phyloP scores from a whole-genome alignment of 202 grass and related monocot species.

The Saccharum hybrid region DNA sequence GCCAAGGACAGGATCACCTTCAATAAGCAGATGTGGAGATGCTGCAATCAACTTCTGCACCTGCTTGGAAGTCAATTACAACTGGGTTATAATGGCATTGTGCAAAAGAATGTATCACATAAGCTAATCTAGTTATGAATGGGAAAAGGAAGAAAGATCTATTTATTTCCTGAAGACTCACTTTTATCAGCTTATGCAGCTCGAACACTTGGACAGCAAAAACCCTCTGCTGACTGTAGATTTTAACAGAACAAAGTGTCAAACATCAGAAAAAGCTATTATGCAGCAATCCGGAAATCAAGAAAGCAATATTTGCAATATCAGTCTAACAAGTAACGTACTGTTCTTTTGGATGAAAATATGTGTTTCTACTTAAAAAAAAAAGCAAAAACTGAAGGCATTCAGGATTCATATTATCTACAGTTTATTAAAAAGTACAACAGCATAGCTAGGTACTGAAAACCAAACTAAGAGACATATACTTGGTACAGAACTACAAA shows the following conservation, averaged over 20 bases:
- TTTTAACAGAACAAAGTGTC: constrained; percentile 22
- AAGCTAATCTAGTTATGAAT: constrained; percentile 24
- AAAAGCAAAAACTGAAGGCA: neutral
- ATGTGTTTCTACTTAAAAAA: constrained; percentile 11
- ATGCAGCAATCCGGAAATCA: constrained; percentile 20
- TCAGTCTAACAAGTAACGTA: neutral
- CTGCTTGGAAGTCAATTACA: constrained; percentile 60
- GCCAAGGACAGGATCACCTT: constrained; percentile 67
- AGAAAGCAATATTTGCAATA: neutral
- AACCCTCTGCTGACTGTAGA: constrained; percentile 85
- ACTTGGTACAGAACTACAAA: neutral
- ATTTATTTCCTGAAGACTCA: constrained; percentile 60
- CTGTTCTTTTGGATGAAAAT: neutral
- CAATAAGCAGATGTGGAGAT: constrained; percentile 85
- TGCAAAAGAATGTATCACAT: constrained; percentile 32
- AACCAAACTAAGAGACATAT: neutral
- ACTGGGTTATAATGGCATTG: constrained; percentile 16
- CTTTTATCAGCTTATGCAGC: constrained; percentile 89
- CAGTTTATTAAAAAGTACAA: neutral
- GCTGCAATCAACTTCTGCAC: constrained; percentile 88
- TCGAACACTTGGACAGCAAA: constrained; percentile 91
- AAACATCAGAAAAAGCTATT: constrained; percentile 7
- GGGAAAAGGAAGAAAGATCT: neutral
- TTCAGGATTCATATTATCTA: neutral
- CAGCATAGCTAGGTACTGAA: neutral